Evolutionary conservation across 2,329 filamentous ascomycete genomes (phyloP).

Genomic region (Ceratocystis alfenasii): DNA sequence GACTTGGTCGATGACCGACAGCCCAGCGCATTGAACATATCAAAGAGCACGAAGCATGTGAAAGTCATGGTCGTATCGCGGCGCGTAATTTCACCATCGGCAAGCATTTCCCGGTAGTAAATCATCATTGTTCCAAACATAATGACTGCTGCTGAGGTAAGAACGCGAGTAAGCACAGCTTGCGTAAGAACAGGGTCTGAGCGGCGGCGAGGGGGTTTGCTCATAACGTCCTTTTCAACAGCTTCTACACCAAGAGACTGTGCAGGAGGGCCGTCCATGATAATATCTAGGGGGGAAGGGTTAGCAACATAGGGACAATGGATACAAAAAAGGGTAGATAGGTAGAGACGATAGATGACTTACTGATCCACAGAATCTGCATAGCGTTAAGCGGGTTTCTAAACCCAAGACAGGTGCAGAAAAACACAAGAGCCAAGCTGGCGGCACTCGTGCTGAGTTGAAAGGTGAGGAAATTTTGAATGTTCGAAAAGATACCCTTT

Average conservation of each 20-base stretch:
- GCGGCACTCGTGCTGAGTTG: conserved; percentile 95
- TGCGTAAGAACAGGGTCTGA: conserved; percentile 84
- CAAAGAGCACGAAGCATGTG: conserved; percentile 95
- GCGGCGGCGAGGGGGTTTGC: conserved; percentile 68
- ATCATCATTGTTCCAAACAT: conserved; percentile 85
- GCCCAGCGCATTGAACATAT: conserved; percentile 97
- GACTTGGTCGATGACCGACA: conserved; percentile 89
- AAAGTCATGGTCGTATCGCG: conserved; percentile 99
- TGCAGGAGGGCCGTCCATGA: conserved; percentile 97
- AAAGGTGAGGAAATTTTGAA: conserved; percentile 98
- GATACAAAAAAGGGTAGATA: background rate
- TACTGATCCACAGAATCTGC: conserved; percentile 99
- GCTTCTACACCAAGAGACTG: conserved; percentile 93
- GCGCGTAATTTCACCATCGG: conserved; percentile 69
- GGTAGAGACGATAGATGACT: conserved; percentile 32
- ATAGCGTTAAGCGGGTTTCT: conserved; percentile 95
- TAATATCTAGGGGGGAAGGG: conserved; percentile 58
- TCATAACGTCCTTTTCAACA: conserved; percentile 91
- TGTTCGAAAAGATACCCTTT: conserved; percentile 99
- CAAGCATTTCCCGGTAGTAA: conserved; percentile 82
- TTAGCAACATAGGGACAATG: conserved; percentile 21
- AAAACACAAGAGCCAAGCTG: conserved; percentile 75
- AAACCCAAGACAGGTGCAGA: conserved; percentile 87
- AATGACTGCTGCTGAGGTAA: conserved; percentile 79
- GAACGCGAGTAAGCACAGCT: conserved; percentile 67